Evolutionary conservation across 495 filamentous ascomycete genomes (phyloP).

Genomic region (Thermochaetoides thermophila): DNA sequence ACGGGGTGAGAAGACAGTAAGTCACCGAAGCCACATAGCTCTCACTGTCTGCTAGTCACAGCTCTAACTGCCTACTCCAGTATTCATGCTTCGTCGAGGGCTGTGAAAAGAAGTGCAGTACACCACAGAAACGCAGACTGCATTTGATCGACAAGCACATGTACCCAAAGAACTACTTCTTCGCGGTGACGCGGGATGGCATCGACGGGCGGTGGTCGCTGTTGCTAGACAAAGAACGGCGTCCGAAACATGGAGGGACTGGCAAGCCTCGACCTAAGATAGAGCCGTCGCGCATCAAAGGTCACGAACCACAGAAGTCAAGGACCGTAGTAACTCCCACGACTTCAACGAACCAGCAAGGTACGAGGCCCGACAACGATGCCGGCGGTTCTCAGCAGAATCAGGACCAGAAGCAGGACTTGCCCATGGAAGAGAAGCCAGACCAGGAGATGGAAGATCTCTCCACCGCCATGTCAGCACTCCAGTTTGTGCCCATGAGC

Average conservation of each 20-base stretch:
- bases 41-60: not conserved
- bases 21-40: conserved; percentile 12
- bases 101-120: conserved; percentile 76
- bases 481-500: conserved; percentile 70
- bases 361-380: too few relatives aligned
- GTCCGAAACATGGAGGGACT: too few relatives aligned
- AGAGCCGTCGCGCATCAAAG: not conserved
- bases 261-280: conserved; percentile 1
- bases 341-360: not conserved
- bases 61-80: conserved; percentile 22
- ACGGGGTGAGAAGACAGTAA: conserved; percentile 74
- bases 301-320: not conserved
- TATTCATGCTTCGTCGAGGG: conserved; percentile 80
- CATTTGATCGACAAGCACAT: conserved; percentile 90
- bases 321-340: not conserved
- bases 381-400: conserved; percentile 4
- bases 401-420: not conserved
- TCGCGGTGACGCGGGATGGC: conserved; percentile 72
- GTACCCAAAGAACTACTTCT: conserved; percentile 88
- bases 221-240: conserved; percentile 41
- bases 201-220: conserved; percentile 74
- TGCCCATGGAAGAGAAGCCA: conserved; percentile 15
- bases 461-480: conserved; percentile 62
- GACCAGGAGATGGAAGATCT: conserved; percentile 58
- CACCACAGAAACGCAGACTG: conserved; percentile 64